These are phyloP conservation scores for Rhizopus arrhizus DNA, from an alignment of 371 early-diverging fungal genomes.

Conservation along the genomic window DNA sequence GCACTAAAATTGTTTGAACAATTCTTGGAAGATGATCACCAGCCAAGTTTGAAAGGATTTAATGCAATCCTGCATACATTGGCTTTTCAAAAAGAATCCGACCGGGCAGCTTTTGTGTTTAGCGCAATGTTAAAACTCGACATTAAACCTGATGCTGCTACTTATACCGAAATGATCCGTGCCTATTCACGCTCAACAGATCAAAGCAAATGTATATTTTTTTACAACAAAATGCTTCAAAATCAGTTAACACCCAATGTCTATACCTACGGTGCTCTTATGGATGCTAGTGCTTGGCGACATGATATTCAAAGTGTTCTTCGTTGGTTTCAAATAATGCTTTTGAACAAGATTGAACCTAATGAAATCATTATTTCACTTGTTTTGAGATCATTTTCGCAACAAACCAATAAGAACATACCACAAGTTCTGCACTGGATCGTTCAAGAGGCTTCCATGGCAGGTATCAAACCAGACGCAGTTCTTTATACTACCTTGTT, in stretches of 20 bases:
- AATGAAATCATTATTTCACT: slow-evolving; percentile 37
- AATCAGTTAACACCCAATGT: slow-evolving; percentile 46
- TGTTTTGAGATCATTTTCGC: slow-evolving; percentile 38
- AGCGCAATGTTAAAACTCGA: slow-evolving; percentile 41
- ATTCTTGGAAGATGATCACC: slow-evolving; percentile 34
- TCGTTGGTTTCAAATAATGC: slow-evolving; percentile 51
- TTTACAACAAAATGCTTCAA: slow-evolving; percentile 49
- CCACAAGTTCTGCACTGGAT: slow-evolving; percentile 31
- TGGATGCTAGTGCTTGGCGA: slow-evolving; percentile 40
- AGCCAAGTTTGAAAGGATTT: slow-evolving; percentile 46
- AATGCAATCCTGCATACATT: slow-evolving; percentile 51
- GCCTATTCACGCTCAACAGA: slow-evolving; percentile 31
- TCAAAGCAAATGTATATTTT: slow-evolving; percentile 31
- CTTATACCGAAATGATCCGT: slow-evolving; percentile 54
- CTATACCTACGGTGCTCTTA: slow-evolving; percentile 54
- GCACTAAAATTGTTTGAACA: slow-evolving; percentile 47
- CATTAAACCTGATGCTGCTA: slow-evolving; percentile 48
- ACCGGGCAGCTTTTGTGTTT: slow-evolving; percentile 38
- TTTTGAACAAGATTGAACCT: slow-evolving; percentile 28
- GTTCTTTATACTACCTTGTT: slow-evolving; percentile 46
- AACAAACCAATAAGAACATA: slow-evolving; percentile 16
- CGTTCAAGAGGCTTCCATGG: slow-evolving; percentile 32
- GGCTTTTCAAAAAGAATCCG: slow-evolving; percentile 40
- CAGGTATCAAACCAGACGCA: slow-evolving; percentile 46
- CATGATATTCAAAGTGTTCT: slow-evolving; percentile 34